These are phyloP conservation scores for Trametes versicolor DNA, from an alignment of 1,284 basidiomycete species.

Conservation along the genomic window DNA sequence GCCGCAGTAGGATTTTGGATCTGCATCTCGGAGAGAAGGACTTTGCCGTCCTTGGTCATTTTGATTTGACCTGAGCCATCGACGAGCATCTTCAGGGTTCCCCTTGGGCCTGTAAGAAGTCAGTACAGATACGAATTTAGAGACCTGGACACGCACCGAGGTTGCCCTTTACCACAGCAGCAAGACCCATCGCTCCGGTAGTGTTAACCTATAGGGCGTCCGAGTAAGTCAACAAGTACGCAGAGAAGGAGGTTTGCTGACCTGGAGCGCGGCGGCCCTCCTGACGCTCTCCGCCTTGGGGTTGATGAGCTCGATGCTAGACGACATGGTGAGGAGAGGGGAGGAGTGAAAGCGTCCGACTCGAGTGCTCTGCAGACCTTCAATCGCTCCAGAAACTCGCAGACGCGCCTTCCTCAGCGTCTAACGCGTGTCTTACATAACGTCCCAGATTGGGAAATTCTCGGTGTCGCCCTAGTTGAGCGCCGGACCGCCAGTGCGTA, in stretches of 20 bases:
- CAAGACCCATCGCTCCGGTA: slow-evolving; percentile 96
- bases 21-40: slow-evolving; percentile 99
- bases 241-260: slow-evolving; percentile 50
- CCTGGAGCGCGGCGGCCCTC: slow-evolving; percentile 93
- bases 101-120: slow-evolving; percentile 78
- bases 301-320: slow-evolving; percentile 92
- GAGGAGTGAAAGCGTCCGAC: not conserved
- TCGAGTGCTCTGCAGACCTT: not conserved
- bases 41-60: slow-evolving; percentile 99
- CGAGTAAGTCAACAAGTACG: not conserved
- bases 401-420: slow-evolving; percentile 3
- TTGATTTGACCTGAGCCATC: slow-evolving; percentile 99
- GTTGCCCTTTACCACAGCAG: slow-evolving; percentile 97
- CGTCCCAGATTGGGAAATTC: not conserved
- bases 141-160: slow-evolving; percentile 67
- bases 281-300: slow-evolving; percentile 96
- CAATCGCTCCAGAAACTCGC: not conserved
- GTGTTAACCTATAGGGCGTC: slow-evolving; percentile 74
- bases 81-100: slow-evolving; percentile 99
- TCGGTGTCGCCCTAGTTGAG: not conserved
- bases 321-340: slow-evolving; percentile 62
- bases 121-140: not conserved
- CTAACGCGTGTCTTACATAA: slow-evolving; percentile 2
- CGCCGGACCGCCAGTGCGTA: no score
- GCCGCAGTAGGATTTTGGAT: slow-evolving; percentile 99